Base-by-base conservation (phyloP, 2,329 filamentous ascomycete species). In the Aureobasidium sp. region DNA sequence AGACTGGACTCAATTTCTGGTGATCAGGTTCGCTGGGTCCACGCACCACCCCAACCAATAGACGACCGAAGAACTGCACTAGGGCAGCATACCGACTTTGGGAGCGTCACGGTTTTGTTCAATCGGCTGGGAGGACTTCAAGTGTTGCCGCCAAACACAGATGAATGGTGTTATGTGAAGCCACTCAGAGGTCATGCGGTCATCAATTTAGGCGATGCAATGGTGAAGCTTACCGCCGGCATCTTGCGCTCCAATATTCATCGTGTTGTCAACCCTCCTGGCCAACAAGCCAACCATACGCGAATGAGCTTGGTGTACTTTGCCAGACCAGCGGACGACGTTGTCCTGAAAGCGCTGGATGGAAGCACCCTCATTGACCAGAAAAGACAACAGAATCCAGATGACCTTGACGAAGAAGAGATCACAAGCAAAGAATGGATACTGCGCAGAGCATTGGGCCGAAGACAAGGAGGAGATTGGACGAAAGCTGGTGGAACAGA, bases 21-120 rank as follows among this genome's bases (percentile, higher is more conserved):
- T 27, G 78, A 82, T 67, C 80, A 82, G 64, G 76, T 83, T n/a
- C 78, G 82, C 39, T 79, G 83, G 67, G 74, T 82, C 33, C 77
- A 75, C 66, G 75, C 77, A 1, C 78, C 79, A 7, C 77, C 79
- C 1, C 79, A 81, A 65, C 74, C 76, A 3, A 47, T 44, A 19
- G 71, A 76, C 37, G 75, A 79, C 66, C 70, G 72, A 27, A 72
- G 71, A 42, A 76, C 77, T 3, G 76, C 77, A 2, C 67, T 82
- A 24, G 79, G 79, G 24, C 79, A 80, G 61, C 82, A 85, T 67
- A 83, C 81, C 2, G 82, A 84, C 65, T 83, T 83, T 64, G 82
- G 81, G 49, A 79, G 74, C 57, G 73, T 84, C 6, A 84, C 82
- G 0, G 70, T 84, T 5, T 74, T 85, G 1, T 82, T 84, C 70